These are phyloP conservation scores for Ceratobasidium sp. DNA, from an alignment of 1,284 basidiomycete species.

Conservation along the genomic window DNA sequence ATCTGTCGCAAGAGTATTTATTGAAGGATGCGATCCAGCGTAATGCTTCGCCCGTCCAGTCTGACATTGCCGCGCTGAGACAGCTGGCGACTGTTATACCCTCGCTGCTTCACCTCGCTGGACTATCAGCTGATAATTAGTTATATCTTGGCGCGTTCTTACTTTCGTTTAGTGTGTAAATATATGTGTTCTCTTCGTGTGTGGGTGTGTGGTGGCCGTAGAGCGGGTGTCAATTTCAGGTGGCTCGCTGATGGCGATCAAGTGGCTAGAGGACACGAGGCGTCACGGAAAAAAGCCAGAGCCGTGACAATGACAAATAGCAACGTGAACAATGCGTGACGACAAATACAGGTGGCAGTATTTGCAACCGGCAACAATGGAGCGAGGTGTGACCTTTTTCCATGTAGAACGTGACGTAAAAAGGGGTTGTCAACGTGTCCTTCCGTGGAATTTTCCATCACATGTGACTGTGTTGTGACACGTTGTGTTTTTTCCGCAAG, in stretches of 20 bases:
- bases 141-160: too few species aligned
- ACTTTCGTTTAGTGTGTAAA: too few species aligned
- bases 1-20: background rate
- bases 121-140: background rate
- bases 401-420: background rate
- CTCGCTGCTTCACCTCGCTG: slow-evolving; percentile 13
- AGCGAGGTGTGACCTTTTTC: slow-evolving; percentile 5
- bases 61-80: background rate
- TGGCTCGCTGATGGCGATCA: too few species aligned
- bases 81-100: slow-evolving; percentile 19
- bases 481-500: slow-evolving; percentile 33
- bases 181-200: too few species aligned
- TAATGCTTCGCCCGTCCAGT: slow-evolving; percentile 7
- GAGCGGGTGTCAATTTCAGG: too few species aligned
- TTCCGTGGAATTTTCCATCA: slow-evolving; percentile 4
- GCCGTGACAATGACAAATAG: too few species aligned
- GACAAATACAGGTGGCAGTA: too few species aligned
- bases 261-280: too few species aligned
- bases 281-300: too few species aligned
- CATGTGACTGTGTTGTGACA: slow-evolving; percentile 22
- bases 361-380: slow-evolving; percentile 4
- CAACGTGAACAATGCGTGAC: too few species aligned
- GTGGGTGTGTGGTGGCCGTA: too few species aligned
- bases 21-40: background rate
- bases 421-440: background rate